Evolutionary conservation across 805 yeast genomes (phyloP).

Genomic region (Spencermartinsiella europaea): DNA sequence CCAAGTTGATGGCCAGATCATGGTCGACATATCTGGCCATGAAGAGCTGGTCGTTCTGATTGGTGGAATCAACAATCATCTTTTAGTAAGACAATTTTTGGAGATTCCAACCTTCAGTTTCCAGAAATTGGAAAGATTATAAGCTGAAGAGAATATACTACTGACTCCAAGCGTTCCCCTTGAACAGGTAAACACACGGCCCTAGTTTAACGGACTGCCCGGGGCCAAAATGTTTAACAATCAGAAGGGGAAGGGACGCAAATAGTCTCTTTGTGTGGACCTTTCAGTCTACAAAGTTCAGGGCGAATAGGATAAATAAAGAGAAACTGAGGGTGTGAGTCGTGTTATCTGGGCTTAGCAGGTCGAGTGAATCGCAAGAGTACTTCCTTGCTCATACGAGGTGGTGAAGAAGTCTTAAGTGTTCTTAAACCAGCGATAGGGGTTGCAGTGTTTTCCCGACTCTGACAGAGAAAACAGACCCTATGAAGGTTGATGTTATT

Average conservation of each 20-base stretch:
- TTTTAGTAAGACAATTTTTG: neutral
- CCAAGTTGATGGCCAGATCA: slow-evolving; percentile 69
- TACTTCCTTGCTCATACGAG: slow-evolving; percentile 34
- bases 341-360: slow-evolving; percentile 32
- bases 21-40: slow-evolving; percentile 55
- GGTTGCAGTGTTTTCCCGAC: slow-evolving; percentile 10
- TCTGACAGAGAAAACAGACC: slow-evolving; percentile 13
- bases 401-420: slow-evolving; percentile 6
- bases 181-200: neutral
- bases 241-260: neutral
- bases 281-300: neutral
- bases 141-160: neutral
- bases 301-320: neutral
- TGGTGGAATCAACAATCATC: slow-evolving; percentile 12
- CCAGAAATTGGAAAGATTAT: neutral
- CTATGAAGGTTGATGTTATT: slow-evolving; percentile 5
- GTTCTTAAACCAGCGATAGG: slow-evolving; percentile 8
- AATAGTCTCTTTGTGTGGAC: too few relatives aligned
- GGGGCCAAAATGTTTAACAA: neutral
- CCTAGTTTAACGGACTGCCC: neutral
- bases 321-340: slow-evolving; percentile 19
- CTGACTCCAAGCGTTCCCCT: neutral
- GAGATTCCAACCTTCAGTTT: neutral
- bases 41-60: slow-evolving; percentile 3
- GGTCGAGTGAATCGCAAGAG: slow-evolving; percentile 34